phyloP scores from a whole-genome alignment of 331 rosid species.

The Malus hybrid region DNA sequence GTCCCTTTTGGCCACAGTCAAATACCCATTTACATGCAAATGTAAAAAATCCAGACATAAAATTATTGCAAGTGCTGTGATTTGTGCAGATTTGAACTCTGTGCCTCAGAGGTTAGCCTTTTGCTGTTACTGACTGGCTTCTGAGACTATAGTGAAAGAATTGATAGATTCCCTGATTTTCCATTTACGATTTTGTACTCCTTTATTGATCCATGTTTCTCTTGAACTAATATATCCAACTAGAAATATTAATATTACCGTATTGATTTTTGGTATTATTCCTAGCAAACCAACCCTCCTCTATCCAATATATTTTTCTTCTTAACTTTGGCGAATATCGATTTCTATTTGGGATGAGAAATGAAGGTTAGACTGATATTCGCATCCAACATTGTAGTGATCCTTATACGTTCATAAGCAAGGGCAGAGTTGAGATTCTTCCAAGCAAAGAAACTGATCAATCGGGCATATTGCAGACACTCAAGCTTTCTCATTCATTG shows the following conservation, averaged over 20 bases:
- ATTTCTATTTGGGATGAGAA: not conserved
- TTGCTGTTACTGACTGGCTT: not conserved
- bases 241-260: not conserved
- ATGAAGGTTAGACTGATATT: not conserved
- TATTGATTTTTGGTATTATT: too few species aligned
- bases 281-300: not conserved
- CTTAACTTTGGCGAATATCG: not conserved
- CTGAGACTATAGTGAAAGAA: not conserved
- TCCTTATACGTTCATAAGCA: conserved; percentile 9
- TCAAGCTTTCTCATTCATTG: conserved; percentile 1
- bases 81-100: conserved; percentile 29
- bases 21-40: conserved; percentile 28
- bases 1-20: conserved; percentile 9
- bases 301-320: not conserved
- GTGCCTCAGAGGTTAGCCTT: conserved; percentile 18
- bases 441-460: not conserved
- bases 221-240: not conserved
- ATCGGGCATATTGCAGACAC: conserved; percentile 6
- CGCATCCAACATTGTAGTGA: conserved; percentile 7
- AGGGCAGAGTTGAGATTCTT: not conserved
- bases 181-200: not conserved
- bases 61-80: conserved; percentile 20
- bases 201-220: not conserved
- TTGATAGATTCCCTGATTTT: not conserved
- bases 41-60: not conserved